Evolutionary conservation across 106 monocot species (phyloP).

Genomic region (Acorus gramineus): DNA sequence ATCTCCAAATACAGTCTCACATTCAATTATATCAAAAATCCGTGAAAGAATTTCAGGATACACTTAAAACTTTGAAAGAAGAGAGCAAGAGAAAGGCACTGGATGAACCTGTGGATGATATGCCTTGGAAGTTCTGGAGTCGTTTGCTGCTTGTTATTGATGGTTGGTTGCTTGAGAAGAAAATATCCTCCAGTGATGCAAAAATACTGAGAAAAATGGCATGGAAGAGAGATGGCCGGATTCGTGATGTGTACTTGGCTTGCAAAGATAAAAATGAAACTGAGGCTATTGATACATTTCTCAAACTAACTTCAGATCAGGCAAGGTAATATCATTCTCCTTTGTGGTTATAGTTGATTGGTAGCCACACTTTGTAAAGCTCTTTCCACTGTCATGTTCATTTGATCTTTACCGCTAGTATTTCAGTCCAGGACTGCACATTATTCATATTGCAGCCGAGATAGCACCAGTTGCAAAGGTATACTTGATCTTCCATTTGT

Average conservation of each 20-base stretch:
- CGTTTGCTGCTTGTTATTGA: slow-evolving; percentile 56
- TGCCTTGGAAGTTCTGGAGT: slow-evolving; percentile 84
- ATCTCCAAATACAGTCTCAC: slow-evolving; percentile 52
- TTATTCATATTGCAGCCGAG: slow-evolving; percentile 92
- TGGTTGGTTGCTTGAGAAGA: slow-evolving; percentile 89
- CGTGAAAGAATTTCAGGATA: slow-evolving; percentile 60
- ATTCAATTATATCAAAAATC: slow-evolving; percentile 64
- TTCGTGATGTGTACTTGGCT: slow-evolving; percentile 60
- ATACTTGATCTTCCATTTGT: not conserved
- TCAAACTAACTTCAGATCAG: slow-evolving; percentile 34
- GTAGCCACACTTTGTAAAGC: not conserved
- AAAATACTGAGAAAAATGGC: slow-evolving; percentile 63
- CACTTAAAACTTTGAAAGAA: slow-evolving; percentile 41
- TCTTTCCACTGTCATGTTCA: not conserved
- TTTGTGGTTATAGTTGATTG: not conserved
- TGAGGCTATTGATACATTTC: slow-evolving; percentile 47
- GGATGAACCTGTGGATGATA: slow-evolving; percentile 28
- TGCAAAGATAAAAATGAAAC: slow-evolving; percentile 47
- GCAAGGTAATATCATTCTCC: slow-evolving; percentile 34
- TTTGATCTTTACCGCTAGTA: slow-evolving; percentile 1
- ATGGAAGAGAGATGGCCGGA: slow-evolving; percentile 59
- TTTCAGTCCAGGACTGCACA: slow-evolving; percentile 60
- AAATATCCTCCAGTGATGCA: slow-evolving; percentile 56
- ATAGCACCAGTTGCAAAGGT: slow-evolving; percentile 99
- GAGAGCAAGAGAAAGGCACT: slow-evolving; percentile 31